A percentile compares a stretch with the other conserved stretches of the same genome.
These are phyloP conservation scores for Echinochloa phyllopogon DNA, from an alignment of 176 grass and related monocot species.

Conservation along the genomic window DNA sequence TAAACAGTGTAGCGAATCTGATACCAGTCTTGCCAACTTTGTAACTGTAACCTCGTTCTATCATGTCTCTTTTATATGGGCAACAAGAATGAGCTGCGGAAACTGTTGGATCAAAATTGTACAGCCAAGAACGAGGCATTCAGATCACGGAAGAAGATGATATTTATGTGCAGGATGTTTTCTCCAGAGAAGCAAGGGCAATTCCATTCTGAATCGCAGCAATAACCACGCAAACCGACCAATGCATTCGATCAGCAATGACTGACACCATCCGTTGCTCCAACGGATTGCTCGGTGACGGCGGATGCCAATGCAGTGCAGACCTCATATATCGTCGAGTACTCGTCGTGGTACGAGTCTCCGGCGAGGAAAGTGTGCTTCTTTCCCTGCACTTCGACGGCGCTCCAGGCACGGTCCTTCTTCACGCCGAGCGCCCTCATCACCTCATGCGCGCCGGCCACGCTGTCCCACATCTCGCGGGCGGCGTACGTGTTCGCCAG, in stretches of 20 bases:
- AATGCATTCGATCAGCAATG: neutral
- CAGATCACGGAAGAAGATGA: neutral
- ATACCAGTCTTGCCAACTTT: neutral
- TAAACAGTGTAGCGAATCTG: neutral
- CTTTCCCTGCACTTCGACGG: constrained; percentile 50
- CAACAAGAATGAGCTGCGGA: too few species aligned
- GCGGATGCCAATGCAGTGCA: constrained; percentile 47
- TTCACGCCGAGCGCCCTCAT: constrained; percentile 55
- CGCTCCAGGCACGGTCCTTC: constrained; percentile 67
- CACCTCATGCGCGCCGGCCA: constrained; percentile 46
- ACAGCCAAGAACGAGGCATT: neutral
- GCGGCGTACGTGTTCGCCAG: constrained; percentile 61
- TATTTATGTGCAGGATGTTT: neutral
- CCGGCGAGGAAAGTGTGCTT: constrained; percentile 53
- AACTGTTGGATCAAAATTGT: neutral
- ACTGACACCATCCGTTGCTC: neutral
- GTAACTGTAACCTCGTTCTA: neutral
- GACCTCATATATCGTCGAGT: constrained; percentile 50
- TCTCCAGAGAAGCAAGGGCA: neutral
- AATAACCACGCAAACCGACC: neutral
- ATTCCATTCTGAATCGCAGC: neutral
- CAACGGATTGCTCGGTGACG: constrained; percentile 24
- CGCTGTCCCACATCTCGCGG: constrained; percentile 59
- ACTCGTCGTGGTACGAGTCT: constrained; percentile 53
- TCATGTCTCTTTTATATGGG: neutral